Percentiles rank a stretch among this genome's conserved stretches.
phyloP scores from a whole-genome alignment of 1,139 yeast species.

The Blastobotrys apis region DNA sequence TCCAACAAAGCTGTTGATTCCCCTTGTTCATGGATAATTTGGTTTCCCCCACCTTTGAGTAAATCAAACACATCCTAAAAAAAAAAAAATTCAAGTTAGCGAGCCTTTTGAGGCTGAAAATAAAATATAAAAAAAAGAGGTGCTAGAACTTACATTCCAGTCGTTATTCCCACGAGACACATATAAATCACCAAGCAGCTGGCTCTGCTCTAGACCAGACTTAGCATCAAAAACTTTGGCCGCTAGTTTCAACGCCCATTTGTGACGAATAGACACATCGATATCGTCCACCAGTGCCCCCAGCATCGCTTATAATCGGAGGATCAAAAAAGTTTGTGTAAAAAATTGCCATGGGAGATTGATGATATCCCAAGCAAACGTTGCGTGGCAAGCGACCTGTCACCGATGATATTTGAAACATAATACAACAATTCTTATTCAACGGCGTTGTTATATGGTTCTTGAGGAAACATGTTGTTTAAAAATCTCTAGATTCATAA shows the following conservation, averaged over 20 bases:
- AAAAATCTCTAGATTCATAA: no score
- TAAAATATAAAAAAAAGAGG: background rate
- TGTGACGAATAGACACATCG: constrained; percentile 8
- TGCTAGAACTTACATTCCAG: constrained; percentile 10
- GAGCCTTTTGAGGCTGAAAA: no score
- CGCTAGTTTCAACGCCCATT: constrained; percentile 11
- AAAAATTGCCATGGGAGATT: background rate
- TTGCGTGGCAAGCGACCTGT: no score
- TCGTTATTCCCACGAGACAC: constrained; percentile 7
- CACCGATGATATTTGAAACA: no score
- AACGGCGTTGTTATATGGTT: no score
- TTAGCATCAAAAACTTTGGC: constrained; percentile 4
- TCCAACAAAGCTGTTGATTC: constrained; percentile 2
- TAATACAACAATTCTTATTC: no score
- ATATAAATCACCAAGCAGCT: constrained; percentile 10
- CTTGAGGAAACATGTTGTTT: no score
- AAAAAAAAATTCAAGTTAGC: background rate
- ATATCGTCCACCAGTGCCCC: constrained; percentile 1
- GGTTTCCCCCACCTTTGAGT: constrained; percentile 3
- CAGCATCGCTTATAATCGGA: background rate
- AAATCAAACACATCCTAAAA: constrained; percentile 8
- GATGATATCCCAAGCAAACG: no score
- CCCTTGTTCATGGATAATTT: background rate
- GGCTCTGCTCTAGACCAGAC: constrained; percentile 5
- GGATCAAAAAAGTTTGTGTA: background rate